phyloP scores from a whole-genome alignment of 1,284 basidiomycete genomes.

The Marasmius tenuissimus region DNA sequence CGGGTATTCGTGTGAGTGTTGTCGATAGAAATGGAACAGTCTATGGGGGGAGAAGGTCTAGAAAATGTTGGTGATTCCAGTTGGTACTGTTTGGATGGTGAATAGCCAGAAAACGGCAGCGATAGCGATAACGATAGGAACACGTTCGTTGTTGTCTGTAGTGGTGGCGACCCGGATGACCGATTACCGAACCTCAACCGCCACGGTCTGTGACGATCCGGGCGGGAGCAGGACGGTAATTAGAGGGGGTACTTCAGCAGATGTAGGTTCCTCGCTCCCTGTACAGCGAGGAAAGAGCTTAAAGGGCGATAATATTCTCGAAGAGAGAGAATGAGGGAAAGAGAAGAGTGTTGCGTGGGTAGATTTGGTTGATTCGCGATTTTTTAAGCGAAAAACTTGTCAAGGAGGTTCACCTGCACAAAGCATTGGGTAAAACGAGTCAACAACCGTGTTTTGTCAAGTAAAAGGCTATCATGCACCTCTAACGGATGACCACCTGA shows the following conservation, averaged over 20 bases:
- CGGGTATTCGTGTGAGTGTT: constrained; percentile 18
- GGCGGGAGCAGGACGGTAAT: constrained; percentile 66
- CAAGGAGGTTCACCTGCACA: constrained; percentile 75
- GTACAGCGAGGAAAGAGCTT: constrained; percentile 63
- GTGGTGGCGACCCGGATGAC: constrained; percentile 46
- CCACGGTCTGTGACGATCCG: constrained; percentile 65
- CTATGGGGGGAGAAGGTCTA: constrained; percentile 11
- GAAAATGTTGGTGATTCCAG: constrained; percentile 6
- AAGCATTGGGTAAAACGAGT: constrained; percentile 17
- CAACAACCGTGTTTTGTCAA: neutral
- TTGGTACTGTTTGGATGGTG: constrained; percentile 16
- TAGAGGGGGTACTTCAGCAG: constrained; percentile 53
- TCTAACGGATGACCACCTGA: constrained; percentile 78
- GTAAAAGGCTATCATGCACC: constrained; percentile 43
- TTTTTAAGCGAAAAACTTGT: constrained; percentile 40
- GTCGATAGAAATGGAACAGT: constrained; percentile 27
- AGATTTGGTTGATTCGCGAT: constrained; percentile 10
- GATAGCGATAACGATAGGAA: constrained; percentile 9
- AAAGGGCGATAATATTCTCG: constrained; percentile 33
- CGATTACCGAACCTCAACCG: constrained; percentile 73
- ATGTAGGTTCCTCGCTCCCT: constrained; percentile 65
- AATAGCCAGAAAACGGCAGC: constrained; percentile 18
- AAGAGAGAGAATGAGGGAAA: constrained; percentile 20
- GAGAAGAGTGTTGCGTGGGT: constrained; percentile 17
- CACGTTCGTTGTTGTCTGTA: constrained; percentile 9